Evolutionary conservation across 2,329 filamentous ascomycete genomes (phyloP), one percentile per base, ranked within the genome.

Genomic region (Verticillium dahliae): DNA sequence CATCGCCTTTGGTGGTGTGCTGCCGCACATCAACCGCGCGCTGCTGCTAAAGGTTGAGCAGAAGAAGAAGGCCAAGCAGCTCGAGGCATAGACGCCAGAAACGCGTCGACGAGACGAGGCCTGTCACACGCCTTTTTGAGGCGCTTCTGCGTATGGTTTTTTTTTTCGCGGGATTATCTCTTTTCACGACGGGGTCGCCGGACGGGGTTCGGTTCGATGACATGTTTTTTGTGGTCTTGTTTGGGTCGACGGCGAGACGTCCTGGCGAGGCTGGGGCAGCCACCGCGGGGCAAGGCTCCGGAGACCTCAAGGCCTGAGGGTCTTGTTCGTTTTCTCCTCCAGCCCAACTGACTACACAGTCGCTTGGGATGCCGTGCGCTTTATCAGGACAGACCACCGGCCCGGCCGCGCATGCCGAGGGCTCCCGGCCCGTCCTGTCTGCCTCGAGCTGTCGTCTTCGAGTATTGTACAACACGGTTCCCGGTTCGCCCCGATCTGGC

Each of bases 21-120:
- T 99, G 73, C 95, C 95, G 67, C 94, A 97, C 80, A 99, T 99
- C 87, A 98, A 99, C 84, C 91, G 95, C 71, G 95, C 95, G 14
- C 83, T 99, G 69, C 83, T 99, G 70, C 85, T 96, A 76, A 97
- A 97, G 87, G 92, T 96, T 61, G 92, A 97, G 80, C 91, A 96
- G 80, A 96, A 96, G 90, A 97, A 97, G 90, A 92, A 92, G 81
- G 88, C 83, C 69, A 81, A 81, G 75, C 76, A 78, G 35, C 60
- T 65, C 58, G 64, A 65, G 63, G 63, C 64, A 50, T 65, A 65
- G 62, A 15, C 35, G 22, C 45, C 22, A 31, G 34, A 18, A 37
- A 22, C 45, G 45, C 45, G 18, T 52, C 45, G 18, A 22, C 18
- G 18, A 11, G 56, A 58, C 59, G 11, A 27, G 37, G 50, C 27